A percentile compares a stretch with the other conserved stretches of the same genome.
Conservation (phyloP, 2,329 filamentous ascomycete species). For the Xylaria sp. region DNA sequence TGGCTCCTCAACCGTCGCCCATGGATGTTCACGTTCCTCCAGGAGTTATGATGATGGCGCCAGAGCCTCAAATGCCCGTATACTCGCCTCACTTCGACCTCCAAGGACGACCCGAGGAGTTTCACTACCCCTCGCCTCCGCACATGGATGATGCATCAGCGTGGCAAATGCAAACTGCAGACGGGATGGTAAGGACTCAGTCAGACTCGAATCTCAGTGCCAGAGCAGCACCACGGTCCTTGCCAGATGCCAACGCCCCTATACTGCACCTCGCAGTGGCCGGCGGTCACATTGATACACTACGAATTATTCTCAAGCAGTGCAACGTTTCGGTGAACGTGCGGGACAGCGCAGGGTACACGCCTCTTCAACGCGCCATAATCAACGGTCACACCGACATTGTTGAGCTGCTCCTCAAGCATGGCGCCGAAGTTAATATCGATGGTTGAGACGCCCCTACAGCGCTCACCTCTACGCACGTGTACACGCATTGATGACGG, state of each 20-base stretch:
- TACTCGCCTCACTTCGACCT: conserved; percentile 40
- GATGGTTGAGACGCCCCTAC: conserved; percentile 30
- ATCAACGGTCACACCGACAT: conserved; percentile 45
- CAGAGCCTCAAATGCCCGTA: conserved; percentile 36
- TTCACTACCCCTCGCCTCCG: conserved; percentile 41
- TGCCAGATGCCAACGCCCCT: conserved; percentile 40
- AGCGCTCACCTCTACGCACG: conserved; percentile 11
- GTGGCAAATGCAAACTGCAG: conserved; percentile 34
- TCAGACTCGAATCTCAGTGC: conserved; percentile 33
- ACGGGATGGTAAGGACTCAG: conserved; percentile 24
- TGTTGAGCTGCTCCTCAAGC: conserved; percentile 41
- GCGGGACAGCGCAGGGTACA: conserved; percentile 41
- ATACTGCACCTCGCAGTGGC: conserved; percentile 44
- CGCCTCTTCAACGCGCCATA: conserved; percentile 42
- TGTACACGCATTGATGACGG: conserved; percentile 35
- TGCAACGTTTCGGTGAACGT: conserved; percentile 42
- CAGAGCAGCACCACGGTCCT: conserved; percentile 36
- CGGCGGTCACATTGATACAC: conserved; percentile 42
- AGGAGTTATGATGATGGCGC: conserved; percentile 38
- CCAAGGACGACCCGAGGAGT: conserved; percentile 37
- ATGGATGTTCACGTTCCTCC: conserved; percentile 35
- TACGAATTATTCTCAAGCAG: conserved; percentile 42
- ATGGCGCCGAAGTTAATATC: conserved; percentile 39
- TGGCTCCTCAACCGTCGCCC: conserved; percentile 33
- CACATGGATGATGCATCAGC: conserved; percentile 35